Base-by-base conservation (phyloP, 768 basidiomycete genomes). In the Podaxis sp. region DNA sequence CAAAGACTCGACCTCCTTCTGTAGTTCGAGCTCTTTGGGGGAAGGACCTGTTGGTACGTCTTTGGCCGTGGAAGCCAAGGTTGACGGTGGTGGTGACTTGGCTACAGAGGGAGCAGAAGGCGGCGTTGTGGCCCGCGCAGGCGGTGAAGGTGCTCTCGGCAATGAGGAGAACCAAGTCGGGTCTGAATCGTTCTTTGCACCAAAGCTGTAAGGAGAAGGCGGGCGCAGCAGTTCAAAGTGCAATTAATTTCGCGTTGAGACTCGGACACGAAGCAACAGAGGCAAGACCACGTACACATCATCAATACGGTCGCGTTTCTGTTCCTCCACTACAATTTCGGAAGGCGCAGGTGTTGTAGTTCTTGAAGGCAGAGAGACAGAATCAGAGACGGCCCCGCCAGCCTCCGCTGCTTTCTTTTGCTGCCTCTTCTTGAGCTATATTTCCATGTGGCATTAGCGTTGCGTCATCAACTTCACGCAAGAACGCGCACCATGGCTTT, bases 371-470 rank as follows among this genome's bases (percentile, higher is more conserved):
- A 81, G 77, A 43, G 81, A 79, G 57, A 74, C 72, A 59, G 74
- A 75, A 62, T 72, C 71, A 40, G 77, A 72, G 37, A 70, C 55
- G 47, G 70, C 59, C 52, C 70, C 60, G 54, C 73, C 66, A 51
- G 74, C 72, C 56, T 79, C 84, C 52, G 77, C 78, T 43, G 79
- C 79, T 73, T 90, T 91, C 77, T 89, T 85, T 68, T 87, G 87
- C 66, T 89, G 90, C 63, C 88, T 83, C 75, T 90, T 91, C 81
- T 93, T 91, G 72, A 93, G 81, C 91, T 93, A 59, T 37, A 57
- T 27, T 38, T 40, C 24, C 27, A 53, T 33, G 47, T 57, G 36
- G 4, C 57, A 40, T 52, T 46, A 19, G 19, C 43, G 43, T 46
- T 33, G 27, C 33, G 46, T 36, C 12, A 37, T 19, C 11, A 8